Evolutionary conservation across 1,284 basidiomycete genomes (phyloP).

Genomic region (Ceratobasidium sp.): DNA sequence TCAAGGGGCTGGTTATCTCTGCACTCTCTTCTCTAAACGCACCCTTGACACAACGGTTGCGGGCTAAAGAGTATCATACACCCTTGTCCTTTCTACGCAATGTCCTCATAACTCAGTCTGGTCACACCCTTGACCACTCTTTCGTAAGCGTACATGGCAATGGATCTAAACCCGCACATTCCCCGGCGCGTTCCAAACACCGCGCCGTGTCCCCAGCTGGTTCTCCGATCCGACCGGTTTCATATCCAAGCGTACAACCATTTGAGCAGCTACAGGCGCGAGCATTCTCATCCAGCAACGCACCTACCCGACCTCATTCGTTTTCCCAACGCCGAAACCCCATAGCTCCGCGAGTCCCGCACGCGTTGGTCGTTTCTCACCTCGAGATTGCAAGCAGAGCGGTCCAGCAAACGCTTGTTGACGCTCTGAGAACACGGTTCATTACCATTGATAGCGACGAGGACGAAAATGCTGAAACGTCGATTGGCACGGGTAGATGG

Average conservation of each 20-base stretch:
- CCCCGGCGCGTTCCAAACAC: constrained; percentile 35
- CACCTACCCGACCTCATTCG: constrained; percentile 14
- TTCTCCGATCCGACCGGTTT: constrained; percentile 30
- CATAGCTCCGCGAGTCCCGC: constrained; percentile 58
- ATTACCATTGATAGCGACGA: constrained; percentile 64
- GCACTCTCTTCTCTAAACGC: constrained; percentile 23
- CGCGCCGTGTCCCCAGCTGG: constrained; percentile 30
- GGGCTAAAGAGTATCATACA: constrained; percentile 38
- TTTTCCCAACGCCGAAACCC: constrained; percentile 15
- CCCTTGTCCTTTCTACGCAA: constrained; percentile 34
- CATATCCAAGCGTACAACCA: constrained; percentile 29
- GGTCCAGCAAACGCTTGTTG: constrained; percentile 71
- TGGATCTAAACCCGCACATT: background rate
- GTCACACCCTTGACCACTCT: constrained; percentile 32
- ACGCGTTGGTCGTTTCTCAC: constrained; percentile 76
- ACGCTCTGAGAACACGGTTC: constrained; percentile 66
- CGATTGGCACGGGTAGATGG: constrained; percentile 58
- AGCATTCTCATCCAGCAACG: background rate
- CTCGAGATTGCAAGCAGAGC: constrained; percentile 70
- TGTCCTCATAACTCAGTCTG: constrained; percentile 38
- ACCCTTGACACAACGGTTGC: constrained; percentile 32
- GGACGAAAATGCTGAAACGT: constrained; percentile 43
- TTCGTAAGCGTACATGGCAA: constrained; percentile 11
- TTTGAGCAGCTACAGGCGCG: constrained; percentile 26
- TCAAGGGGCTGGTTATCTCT: constrained; percentile 30